Evolutionary conservation across 352 stramenopile genomes (phyloP).

Genomic region (Phytophthora agathidicida): DNA sequence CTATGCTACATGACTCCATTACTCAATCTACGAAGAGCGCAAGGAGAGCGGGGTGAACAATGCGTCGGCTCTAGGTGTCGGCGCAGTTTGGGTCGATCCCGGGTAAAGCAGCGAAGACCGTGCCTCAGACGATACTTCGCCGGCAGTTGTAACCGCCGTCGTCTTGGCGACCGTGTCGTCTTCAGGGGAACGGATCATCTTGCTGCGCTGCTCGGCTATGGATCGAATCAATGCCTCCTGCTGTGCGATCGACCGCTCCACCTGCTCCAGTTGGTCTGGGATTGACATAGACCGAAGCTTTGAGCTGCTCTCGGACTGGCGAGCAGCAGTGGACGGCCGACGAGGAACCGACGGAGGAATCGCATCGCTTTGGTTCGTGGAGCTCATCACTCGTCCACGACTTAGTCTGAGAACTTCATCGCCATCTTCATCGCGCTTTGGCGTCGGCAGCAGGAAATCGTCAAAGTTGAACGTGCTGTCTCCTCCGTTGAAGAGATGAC

Average conservation of each 20-base stretch:
- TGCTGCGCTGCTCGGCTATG: constrained; percentile 60
- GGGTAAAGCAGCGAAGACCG: constrained; percentile 36
- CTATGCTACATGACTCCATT: constrained; percentile 36
- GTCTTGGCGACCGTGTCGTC: constrained; percentile 32
- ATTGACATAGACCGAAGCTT: constrained; percentile 56
- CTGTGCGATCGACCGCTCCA: constrained; percentile 70
- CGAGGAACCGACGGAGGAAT: constrained; percentile 26
- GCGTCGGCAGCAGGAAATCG: constrained; percentile 42
- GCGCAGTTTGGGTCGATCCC: constrained; percentile 39
- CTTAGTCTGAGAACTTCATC: constrained; percentile 5
- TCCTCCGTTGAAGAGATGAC: constrained; percentile 31
- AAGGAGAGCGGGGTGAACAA: constrained; percentile 37
- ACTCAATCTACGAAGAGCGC: constrained; percentile 35
- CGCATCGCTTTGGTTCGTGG: constrained; percentile 35
- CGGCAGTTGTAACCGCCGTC: constrained; percentile 33
- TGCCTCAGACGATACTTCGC: constrained; percentile 37
- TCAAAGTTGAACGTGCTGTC: constrained; percentile 56
- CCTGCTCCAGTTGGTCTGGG: constrained; percentile 52
- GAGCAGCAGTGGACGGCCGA: constrained; percentile 33
- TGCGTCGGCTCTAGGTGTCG: constrained; percentile 33
- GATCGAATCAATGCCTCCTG: constrained; percentile 65
- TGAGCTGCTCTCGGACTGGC: constrained; percentile 29
- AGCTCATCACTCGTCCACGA: constrained; percentile 30
- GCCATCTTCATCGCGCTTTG: constrained; percentile 25
- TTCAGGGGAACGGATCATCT: constrained; percentile 40